phyloP scores from a whole-genome alignment of 345 rosid genomes.

The Ailanthus altissimus region DNA sequence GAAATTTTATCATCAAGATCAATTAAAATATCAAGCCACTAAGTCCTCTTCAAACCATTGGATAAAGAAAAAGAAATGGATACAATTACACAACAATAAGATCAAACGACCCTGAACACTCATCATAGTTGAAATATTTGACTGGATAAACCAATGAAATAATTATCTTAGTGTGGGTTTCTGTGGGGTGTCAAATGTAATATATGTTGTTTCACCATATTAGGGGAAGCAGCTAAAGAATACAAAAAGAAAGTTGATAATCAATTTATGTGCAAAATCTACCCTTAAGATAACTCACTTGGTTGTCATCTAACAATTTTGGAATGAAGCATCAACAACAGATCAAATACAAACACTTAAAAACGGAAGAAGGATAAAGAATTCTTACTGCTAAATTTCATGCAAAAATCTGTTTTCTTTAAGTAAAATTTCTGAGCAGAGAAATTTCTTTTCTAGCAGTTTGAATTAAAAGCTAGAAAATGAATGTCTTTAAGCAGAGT shows the following conservation, averaged over 20 bases:
- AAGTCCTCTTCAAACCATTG: not conserved
- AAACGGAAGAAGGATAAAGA: not conserved
- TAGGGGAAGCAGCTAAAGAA: no score
- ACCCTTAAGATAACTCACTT: not conserved
- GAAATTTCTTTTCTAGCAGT: not conserved
- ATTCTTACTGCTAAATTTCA: not conserved
- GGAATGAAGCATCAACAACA: not conserved
- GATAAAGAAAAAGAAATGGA: not conserved
- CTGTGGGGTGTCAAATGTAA: not conserved
- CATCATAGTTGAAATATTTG: not conserved
- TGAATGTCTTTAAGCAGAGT: not conserved
- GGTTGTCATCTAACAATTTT: not conserved
- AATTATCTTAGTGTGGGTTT: not conserved
- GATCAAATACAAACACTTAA: not conserved
- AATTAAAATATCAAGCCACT: not conserved
- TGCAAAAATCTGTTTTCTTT: not conserved
- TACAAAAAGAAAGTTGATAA: not conserved
- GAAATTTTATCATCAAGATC: not conserved
- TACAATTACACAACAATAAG: not conserved
- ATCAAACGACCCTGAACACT: not conserved
- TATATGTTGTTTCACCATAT: not conserved
- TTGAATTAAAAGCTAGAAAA: not conserved
- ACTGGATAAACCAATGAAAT: not conserved
- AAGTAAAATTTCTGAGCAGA: not conserved
- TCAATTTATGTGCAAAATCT: not conserved